Base-by-base conservation (phyloP, 768 basidiomycete species). In the Amanita pseudoporphyria region DNA sequence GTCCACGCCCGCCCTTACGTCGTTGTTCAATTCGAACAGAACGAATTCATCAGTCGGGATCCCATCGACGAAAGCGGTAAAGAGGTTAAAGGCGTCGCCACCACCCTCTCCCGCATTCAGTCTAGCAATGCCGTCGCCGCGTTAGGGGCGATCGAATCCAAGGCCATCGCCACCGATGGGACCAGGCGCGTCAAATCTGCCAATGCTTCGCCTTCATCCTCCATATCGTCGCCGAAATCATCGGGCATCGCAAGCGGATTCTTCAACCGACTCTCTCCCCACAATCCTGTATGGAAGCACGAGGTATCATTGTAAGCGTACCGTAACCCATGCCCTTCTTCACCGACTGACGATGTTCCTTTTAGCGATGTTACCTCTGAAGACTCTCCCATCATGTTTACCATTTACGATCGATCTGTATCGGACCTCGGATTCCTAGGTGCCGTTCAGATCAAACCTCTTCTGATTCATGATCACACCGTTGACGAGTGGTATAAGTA, bases 241-340 rank as follows among this genome's bases (percentile, higher is more conserved):
- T 61, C 62, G 24, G 59, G 65, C 51, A 59, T 64, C 19, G 53
- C 65, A 44, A 67, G 57, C 32, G 72, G 71, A 43, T 73, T 86
- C 46, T 84, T 88, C 58, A 76, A 78, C 52, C 73, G 81, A 45
- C 64, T 79, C 32, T 82, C 81, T 16, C 76, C 88, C 50, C 77
- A 89, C 60, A 97, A 92, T 70, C 95, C 96, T 9, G 84, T 94
- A 18, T 99, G 96, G 96, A 99, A 99, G 69, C 95, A 98, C 64
- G 87, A 98, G 64, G 96, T 98, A 30, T 84, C 89, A 38, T 99
- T 99, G 95, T 97, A 67, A 67, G 94, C 77, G 6, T n/a, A 36
- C 53, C 31, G n/a, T 37, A 47, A 45, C 21, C 47, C 45, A 19
- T 26, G 47, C 53, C 42, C 48, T 32, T 19, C 18, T 10, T 19